Evolutionary conservation across 1,284 basidiomycete species (phyloP).

Genomic region (Grifola frondosa): DNA sequence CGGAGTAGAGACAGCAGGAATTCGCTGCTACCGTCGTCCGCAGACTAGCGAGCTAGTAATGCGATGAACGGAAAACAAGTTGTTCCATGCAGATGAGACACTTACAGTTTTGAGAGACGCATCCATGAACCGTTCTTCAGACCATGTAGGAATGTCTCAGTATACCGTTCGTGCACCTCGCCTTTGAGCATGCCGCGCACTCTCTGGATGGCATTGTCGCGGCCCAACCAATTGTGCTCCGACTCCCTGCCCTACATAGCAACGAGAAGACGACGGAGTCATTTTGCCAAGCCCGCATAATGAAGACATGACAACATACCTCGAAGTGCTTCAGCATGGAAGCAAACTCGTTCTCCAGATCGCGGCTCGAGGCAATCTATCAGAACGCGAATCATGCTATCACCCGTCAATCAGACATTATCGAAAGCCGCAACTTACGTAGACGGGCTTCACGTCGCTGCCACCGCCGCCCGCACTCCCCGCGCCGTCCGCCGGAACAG

Average conservation of each 20-base stretch:
- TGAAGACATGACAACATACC: conserved; percentile 40
- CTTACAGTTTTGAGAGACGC: conserved; percentile 85
- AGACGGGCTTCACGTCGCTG: conserved; percentile 63
- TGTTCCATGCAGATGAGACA: conserved; percentile 12
- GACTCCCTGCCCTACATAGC: conserved; percentile 86
- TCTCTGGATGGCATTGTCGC: conserved; percentile 78
- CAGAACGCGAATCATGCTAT: conserved; percentile 19
- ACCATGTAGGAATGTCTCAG: conserved; percentile 71
- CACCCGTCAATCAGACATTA: conserved; percentile 4
- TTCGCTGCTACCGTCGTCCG: conserved; percentile 89
- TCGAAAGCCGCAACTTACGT: conserved; percentile 48
- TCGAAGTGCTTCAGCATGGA: conserved; percentile 81
- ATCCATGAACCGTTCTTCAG: conserved; percentile 81
- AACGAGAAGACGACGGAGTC: conserved; percentile 11
- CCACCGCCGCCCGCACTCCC: conserved; percentile 39
- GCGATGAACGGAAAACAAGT: conserved; percentile 10
- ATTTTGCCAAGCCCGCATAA: conserved; percentile 5
- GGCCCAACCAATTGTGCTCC: conserved; percentile 91
- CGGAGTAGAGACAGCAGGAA: conserved; percentile 77
- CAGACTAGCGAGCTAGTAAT: conserved; percentile 74
- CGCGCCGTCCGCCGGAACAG: conserved; percentile 33
- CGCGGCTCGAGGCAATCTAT: conserved; percentile 81
- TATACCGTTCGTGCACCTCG: conserved; percentile 72
- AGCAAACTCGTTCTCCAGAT: conserved; percentile 84
- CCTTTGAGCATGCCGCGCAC: conserved; percentile 93